A percentile compares a stretch with the other conserved stretches of the same genome.
Conservation (phyloP, 2,329 filamentous ascomycete species). For the Alternaria triticimaculans region DNA sequence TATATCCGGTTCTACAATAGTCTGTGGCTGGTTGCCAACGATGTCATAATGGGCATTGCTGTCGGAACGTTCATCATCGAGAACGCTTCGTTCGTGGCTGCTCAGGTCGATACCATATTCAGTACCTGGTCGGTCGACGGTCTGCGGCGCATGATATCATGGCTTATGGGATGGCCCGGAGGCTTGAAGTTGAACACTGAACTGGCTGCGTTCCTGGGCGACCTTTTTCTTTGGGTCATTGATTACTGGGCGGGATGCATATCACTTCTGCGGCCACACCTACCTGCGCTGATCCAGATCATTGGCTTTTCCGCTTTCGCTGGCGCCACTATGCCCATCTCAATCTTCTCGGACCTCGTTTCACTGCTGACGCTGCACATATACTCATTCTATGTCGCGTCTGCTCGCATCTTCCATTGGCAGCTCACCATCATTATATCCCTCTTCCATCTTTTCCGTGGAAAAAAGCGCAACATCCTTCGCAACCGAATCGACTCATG, state of each 20-base stretch:
- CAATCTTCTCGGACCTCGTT: slow-evolving; percentile 90
- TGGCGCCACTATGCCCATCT: slow-evolving; percentile 95
- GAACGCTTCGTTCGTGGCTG: slow-evolving; percentile 83
- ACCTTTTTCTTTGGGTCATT: slow-evolving; percentile 97
- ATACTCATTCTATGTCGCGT: slow-evolving; percentile 97
- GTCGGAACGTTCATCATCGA: slow-evolving; percentile 97
- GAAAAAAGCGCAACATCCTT: slow-evolving; percentile 96
- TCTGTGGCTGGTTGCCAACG: slow-evolving; percentile 96
- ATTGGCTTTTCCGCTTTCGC: slow-evolving; percentile 95
- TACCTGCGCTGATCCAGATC: slow-evolving; percentile 89
- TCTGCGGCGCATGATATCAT: slow-evolving; percentile 85
- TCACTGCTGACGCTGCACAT: slow-evolving; percentile 94
- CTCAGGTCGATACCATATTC: slow-evolving; percentile 77
- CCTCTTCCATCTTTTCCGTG: slow-evolving; percentile 97
- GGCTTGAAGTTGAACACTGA: slow-evolving; percentile 95
- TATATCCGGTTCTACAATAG: slow-evolving; percentile 99
- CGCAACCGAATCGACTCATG: slow-evolving; percentile 98
- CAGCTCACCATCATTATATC: slow-evolving; percentile 96
- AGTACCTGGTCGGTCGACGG: slow-evolving; percentile 86
- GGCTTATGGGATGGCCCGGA: slow-evolving; percentile 89
- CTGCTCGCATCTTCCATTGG: slow-evolving; percentile 97
- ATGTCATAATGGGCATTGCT: slow-evolving; percentile 97
- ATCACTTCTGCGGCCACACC: slow-evolving; percentile 73
- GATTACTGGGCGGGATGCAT: slow-evolving; percentile 94
- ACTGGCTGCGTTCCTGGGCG: slow-evolving; percentile 89